Percentiles rank a stretch among this genome's conserved stretches.
phyloP scores from a whole-genome alignment of 306 rosid genomes.

The Rubus parviflorus region DNA sequence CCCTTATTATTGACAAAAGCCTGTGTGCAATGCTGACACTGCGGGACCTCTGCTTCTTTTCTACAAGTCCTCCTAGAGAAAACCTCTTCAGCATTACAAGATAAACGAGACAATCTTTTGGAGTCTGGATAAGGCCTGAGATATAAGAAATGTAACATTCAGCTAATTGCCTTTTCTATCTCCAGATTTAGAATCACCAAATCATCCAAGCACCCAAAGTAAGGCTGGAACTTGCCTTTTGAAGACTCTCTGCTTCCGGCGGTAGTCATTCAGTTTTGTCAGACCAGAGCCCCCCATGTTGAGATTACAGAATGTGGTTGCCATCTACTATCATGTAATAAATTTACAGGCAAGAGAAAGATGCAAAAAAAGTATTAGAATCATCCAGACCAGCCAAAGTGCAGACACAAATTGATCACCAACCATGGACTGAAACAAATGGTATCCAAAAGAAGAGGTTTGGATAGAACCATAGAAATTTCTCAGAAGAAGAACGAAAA shows the following conservation, averaged over 20 bases:
- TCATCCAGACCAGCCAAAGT: no score
- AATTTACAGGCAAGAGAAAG: not conserved
- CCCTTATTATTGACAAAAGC: constrained; percentile 16
- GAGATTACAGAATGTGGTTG: constrained; percentile 42
- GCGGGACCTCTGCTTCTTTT: constrained; percentile 24
- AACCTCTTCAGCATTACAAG: constrained; percentile 8
- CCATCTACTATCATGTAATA: constrained; percentile 34
- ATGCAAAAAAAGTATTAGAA: no score
- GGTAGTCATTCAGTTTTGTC: constrained; percentile 28
- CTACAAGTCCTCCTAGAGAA: constrained; percentile 25
- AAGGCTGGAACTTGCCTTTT: constrained; percentile 40
- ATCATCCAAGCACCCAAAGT: not conserved
- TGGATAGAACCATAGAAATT: no score
- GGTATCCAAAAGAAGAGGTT: no score
- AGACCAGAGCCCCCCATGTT: constrained; percentile 24
- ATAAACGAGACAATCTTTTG: constrained; percentile 20
- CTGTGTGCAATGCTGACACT: constrained; percentile 17
- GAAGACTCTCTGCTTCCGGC: constrained; percentile 17
- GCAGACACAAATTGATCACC: no score
- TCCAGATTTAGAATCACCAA: not conserved
- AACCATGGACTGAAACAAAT: no score
- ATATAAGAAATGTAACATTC: not conserved
- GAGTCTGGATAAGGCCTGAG: constrained; percentile 16
- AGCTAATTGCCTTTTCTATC: no score
- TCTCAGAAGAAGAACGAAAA: not conserved